Evolutionary conservation across 225 moss, liverwort and hornwort genomes (phyloP), one percentile per base, ranked within the genome.

Genomic region (Bryum argenteum): DNA sequence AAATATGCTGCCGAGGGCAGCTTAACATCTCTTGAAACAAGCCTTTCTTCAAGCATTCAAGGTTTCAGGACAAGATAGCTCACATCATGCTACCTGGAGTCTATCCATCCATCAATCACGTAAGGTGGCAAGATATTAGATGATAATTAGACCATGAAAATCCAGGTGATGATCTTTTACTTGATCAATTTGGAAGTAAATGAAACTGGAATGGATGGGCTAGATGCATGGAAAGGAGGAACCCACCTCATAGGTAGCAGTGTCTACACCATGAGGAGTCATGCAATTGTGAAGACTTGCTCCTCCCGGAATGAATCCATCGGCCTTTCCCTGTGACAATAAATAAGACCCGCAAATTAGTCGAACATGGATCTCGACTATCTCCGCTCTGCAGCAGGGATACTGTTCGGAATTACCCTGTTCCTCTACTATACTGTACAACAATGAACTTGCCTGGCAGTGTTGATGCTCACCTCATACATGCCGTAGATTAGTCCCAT

Each of bases 201-300:
- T 8, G 50, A 38, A 33, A 11, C 57, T 68, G 8, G 40, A 24
- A 10, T 50, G 40, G 7, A 47, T 39, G 8, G 17, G 52, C 18
- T n/a, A 24, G 38, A 53, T 58, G 33, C 33, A 33, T 33, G 24
- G 33, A 18, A 55, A 47, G 64, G 59, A 71, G 8, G 39, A 53
- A 63, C 28, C 24, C 78, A 95, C 95, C 92, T 96, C 96, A 58
- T 96, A 96, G 54, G 96, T 93, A 44, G 83, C 87, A 57, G 96
- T 88, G 45, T 96, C 96, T 16, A 93, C 96, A 20, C 96, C 96
- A 57, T 96, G 96, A 42, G 96, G 96, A 67, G 93, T 90, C 96
- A 96, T 96, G 45, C 93, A 96, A 61, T 90, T 96, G 80, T 96
- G 96, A 77, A 96, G 90, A 71, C 96, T 96, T 8, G 87, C 81